Evolutionary conservation across 768 basidiomycete genomes (phyloP).

Genomic region (Exidia glandulosa): DNA sequence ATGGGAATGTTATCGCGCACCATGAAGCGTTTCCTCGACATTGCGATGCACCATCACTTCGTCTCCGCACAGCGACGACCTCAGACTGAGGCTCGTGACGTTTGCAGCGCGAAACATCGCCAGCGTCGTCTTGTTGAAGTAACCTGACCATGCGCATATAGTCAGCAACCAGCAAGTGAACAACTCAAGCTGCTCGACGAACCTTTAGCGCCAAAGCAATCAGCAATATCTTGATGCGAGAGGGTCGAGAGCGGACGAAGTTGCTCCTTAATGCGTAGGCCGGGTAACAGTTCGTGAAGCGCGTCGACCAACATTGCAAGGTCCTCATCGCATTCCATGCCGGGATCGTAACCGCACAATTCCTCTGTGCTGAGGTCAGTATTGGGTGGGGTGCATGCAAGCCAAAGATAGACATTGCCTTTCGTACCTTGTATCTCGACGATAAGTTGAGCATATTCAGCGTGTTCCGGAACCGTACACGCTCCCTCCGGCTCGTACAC

Average conservation of each 20-base stretch:
- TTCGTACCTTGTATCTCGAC: too few species aligned
- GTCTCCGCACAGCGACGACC: neutral
- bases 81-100: neutral
- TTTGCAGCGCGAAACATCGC: neutral
- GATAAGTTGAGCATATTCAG: too few species aligned
- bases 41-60: neutral
- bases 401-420: neutral
- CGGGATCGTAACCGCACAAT: neutral
- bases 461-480: too few species aligned
- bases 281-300: neutral
- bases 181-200: neutral
- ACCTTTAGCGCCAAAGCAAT: neutral
- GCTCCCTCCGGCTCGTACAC: too few species aligned
- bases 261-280: neutral
- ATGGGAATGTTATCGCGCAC: neutral
- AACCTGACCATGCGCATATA: neutral
- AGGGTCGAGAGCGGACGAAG: neutral
- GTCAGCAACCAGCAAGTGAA: neutral
- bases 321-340: neutral
- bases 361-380: neutral
- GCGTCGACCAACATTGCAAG: neutral
- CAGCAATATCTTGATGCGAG: neutral
- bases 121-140: neutral
- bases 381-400: too few species aligned
- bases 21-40: neutral